Evolutionary conservation across 768 basidiomycete species (phyloP).

Genomic region (Tulasnella sp.): DNA sequence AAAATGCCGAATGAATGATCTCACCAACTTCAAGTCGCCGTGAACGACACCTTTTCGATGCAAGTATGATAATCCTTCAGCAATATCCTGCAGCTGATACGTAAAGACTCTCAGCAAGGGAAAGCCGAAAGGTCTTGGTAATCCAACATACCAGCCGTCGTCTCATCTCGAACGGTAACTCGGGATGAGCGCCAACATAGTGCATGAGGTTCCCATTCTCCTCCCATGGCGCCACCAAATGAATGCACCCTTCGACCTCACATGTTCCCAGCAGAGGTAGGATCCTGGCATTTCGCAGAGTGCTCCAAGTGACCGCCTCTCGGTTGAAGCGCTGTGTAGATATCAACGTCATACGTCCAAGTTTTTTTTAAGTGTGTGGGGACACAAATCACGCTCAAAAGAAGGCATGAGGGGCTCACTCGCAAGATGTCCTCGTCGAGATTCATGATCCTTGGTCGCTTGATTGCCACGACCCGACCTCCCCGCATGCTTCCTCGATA

Average conservation of each 20-base stretch:
- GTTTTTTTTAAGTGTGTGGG: too few species aligned
- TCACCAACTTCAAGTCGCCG: constrained; percentile 16
- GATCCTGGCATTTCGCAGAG: constrained; percentile 1
- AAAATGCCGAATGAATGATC: too few species aligned
- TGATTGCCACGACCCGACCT: not conserved
- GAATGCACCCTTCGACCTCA: constrained; percentile 4
- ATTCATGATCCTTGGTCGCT: constrained; percentile 9
- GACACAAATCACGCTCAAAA: too few species aligned
- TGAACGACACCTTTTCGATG: constrained; percentile 15
- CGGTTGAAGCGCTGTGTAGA: not conserved
- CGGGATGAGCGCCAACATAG: constrained; percentile 3
- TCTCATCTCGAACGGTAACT: not conserved
- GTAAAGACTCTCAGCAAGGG: not conserved
- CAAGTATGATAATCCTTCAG: constrained; percentile 14
- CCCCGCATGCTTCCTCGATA: constrained; percentile 10
- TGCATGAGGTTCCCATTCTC: not conserved
- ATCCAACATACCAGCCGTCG: not conserved
- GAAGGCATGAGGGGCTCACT: not conserved
- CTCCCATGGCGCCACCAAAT: constrained; percentile 6
- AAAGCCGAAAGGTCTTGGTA: not conserved
- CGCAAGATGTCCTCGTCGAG: not conserved
- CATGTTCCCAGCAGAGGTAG: constrained; percentile 7
- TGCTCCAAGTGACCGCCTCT: constrained; percentile 10
- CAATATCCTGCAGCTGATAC: constrained; percentile 13
- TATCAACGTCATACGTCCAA: not conserved